A percentile compares a stretch with the other conserved stretches of the same genome.
phyloP scores from a whole-genome alignment of 805 yeast species.

The Wickerhamomyces kurtzmanii region DNA sequence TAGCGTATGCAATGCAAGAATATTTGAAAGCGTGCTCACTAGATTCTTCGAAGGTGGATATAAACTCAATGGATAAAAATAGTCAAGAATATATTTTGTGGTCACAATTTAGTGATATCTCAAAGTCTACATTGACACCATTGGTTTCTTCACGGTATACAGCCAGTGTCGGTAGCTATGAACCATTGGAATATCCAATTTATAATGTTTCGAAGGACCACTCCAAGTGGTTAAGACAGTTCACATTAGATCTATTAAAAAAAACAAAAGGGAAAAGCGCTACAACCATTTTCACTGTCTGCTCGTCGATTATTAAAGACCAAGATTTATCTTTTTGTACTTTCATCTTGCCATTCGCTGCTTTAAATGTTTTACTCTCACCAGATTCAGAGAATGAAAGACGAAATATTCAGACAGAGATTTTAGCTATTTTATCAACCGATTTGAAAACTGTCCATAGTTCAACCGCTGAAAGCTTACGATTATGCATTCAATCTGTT shows the following conservation, averaged over 20 bases:
- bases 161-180: conserved; percentile 36
- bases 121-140: conserved; percentile 70
- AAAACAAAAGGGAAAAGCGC: conserved; percentile 17
- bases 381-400: conserved; percentile 27
- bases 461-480: conserved; percentile 48
- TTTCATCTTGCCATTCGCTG: conserved; percentile 68
- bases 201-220: conserved; percentile 46
- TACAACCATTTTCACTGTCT: conserved; percentile 45
- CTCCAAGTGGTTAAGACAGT: conserved; percentile 60
- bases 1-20: conserved; percentile 87
- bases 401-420: conserved; percentile 45
- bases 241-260: conserved; percentile 59
- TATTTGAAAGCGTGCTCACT: conserved; percentile 56
- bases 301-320: conserved; percentile 54
- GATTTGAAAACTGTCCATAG: conserved; percentile 35
- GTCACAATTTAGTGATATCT: conserved; percentile 52
- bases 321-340: conserved; percentile 63
- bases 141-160: conserved; percentile 62
- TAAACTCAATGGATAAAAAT: conserved; percentile 12
- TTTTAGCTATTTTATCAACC: conserved; percentile 44
- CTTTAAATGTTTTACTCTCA: conserved; percentile 50
- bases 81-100: conserved; percentile 34
- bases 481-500: conserved; percentile 59
- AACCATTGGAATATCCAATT: conserved; percentile 50
- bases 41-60: conserved; percentile 21